phyloP scores from a whole-genome alignment of 208 protist species.

The Acanthamoeba polyphaga region DNA sequence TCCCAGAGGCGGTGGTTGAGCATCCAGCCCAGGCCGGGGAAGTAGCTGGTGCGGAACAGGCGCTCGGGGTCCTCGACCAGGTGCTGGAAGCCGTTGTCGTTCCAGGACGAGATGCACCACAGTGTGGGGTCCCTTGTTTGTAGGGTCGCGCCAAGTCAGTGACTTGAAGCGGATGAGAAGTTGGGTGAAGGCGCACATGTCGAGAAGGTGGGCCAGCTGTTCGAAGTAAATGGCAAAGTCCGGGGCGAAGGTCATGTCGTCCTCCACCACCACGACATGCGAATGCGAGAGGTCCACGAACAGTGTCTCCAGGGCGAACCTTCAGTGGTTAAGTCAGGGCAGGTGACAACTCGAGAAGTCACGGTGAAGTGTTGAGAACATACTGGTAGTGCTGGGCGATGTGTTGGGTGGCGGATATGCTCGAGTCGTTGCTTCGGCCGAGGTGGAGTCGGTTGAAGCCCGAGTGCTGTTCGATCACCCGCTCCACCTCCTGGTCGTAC shows the following conservation, averaged over 20 bases:
- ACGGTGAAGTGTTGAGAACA: not conserved
- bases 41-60: conserved; percentile 79
- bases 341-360: not conserved
- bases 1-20: conserved; percentile 87
- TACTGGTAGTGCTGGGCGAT: conserved; percentile 55
- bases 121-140: conserved; percentile 75
- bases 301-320: conserved; percentile 10
- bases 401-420: not conserved
- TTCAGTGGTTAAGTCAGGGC: no score
- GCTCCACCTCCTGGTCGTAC: not conserved
- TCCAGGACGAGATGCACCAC: conserved; percentile 87
- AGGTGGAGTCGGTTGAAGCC: not conserved
- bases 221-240: conserved; percentile 88
- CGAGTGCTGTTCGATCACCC: not conserved
- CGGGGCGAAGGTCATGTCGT: conserved; percentile 83
- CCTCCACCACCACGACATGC: conserved; percentile 85
- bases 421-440: not conserved
- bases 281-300: not conserved
- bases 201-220: conserved; percentile 43
- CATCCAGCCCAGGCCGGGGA: conserved; percentile 90
- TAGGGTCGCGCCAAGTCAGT: not conserved
- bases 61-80: conserved; percentile 16
- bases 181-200: conserved; percentile 35
- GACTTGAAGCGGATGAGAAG: not conserved
- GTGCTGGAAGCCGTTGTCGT: conserved; percentile 87